Conservation (phyloP, 2,329 filamentous ascomycete species). For the Colletotrichum theobromicola region DNA sequence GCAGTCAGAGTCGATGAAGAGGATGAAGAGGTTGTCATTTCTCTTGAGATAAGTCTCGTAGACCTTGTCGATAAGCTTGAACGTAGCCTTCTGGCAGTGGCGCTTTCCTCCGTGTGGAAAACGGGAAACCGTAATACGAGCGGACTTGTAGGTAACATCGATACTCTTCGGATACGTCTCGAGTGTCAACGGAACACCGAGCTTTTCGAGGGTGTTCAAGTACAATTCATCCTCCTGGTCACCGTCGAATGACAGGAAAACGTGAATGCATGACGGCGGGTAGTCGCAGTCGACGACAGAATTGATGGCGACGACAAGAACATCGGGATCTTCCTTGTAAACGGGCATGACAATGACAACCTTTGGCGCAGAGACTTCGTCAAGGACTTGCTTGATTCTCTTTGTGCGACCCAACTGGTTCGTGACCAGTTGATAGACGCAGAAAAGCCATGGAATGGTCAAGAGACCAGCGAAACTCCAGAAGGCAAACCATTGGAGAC, state of each 20-base stretch:
- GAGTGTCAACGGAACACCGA: conserved; percentile 80
- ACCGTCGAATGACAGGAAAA: conserved; percentile 95
- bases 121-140: conserved; percentile 86
- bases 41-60: conserved; percentile 85
- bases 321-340: conserved; percentile 87
- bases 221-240: conserved; percentile 89
- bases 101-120: conserved; percentile 95
- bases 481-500: conserved; percentile 94
- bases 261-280: conserved; percentile 87
- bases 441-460: conserved; percentile 90
- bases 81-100: conserved; percentile 91
- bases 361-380: conserved; percentile 87
- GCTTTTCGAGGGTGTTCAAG: conserved; percentile 80
- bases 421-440: conserved; percentile 88
- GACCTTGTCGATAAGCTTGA: conserved; percentile 90
- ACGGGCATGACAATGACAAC: conserved; percentile 97
- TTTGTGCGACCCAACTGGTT: conserved; percentile 83
- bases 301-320: conserved; percentile 85
- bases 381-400: conserved; percentile 82
- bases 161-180: conserved; percentile 87
- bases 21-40: conserved; percentile 91
- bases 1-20: conserved; percentile 98
- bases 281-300: conserved; percentile 96
- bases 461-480: conserved; percentile 88
- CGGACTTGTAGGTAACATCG: conserved; percentile 82